Percentiles rank a stretch among this genome's conserved stretches.
Evolutionary conservation across 805 yeast genomes (phyloP).

Genomic region (Cyberlindnera saturnus): DNA sequence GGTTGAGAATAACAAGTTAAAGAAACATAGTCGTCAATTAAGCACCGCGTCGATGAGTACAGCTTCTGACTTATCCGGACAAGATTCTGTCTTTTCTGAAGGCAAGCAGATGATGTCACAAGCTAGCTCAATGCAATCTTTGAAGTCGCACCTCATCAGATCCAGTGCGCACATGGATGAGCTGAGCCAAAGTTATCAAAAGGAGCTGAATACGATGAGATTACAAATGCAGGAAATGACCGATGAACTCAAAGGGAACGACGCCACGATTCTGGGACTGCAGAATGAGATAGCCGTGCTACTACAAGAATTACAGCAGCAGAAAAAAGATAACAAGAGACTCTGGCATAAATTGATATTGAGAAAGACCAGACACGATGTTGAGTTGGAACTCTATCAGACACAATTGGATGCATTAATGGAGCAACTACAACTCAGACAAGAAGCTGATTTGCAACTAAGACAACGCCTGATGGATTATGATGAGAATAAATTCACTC

Average conservation of each 20-base stretch:
- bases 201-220: constrained; percentile 8
- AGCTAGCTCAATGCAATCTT: constrained; percentile 17
- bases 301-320: neutral
- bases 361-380: constrained; percentile 6
- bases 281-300: constrained; percentile 1
- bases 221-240: neutral
- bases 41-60: neutral
- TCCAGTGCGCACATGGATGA: constrained; percentile 4
- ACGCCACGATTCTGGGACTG: neutral
- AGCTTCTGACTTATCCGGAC: neutral
- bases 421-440: constrained; percentile 14
- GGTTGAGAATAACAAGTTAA: constrained; percentile 13
- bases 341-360: constrained; percentile 4
- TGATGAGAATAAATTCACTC: constrained; percentile 3
- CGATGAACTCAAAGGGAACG: neutral
- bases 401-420: constrained; percentile 10
- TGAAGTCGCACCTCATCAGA: constrained; percentile 6
- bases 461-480: constrained; percentile 15
- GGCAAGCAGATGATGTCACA: constrained; percentile 9
- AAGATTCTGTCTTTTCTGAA: neutral
- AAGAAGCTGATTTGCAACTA: constrained; percentile 15
- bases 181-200: constrained; percentile 5
- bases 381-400: constrained; percentile 13
- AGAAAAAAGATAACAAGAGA: neutral
- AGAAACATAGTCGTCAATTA: constrained; percentile 2